These are phyloP conservation scores for Chlorella sp. DNA, from an alignment of 139 green algal genomes.

Conservation along the genomic window DNA sequence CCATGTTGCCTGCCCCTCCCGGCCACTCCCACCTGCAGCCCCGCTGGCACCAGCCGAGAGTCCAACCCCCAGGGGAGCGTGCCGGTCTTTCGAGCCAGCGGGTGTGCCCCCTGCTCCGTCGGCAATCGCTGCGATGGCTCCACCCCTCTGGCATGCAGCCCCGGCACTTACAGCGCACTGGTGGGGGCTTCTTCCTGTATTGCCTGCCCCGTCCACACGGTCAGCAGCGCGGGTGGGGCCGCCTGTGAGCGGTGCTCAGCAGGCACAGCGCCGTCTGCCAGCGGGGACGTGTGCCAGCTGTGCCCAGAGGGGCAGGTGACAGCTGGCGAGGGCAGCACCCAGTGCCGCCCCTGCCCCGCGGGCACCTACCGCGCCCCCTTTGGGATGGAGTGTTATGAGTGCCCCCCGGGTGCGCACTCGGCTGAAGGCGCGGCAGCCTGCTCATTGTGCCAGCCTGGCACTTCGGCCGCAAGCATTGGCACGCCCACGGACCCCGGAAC, in stretches of 20 bases:
- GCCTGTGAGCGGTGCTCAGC: not conserved
- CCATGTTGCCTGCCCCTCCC: not conserved
- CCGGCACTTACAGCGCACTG: not conserved
- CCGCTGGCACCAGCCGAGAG: not conserved
- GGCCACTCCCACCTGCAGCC: not conserved
- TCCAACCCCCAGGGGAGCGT: not conserved
- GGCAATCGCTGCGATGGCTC: not conserved
- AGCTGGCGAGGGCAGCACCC: no score
- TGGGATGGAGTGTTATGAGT: no score
- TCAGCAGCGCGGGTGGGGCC: not conserved
- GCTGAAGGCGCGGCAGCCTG: no score
- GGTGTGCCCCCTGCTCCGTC: not conserved
- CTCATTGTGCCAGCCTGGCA: no score
- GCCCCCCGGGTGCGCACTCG: no score
- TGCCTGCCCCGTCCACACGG: not conserved
- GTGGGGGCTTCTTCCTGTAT: not conserved
- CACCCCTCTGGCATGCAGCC: not conserved
- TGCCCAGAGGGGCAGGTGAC: no score
- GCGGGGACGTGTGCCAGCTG: no score
- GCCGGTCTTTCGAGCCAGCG: no score
- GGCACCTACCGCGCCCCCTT: no score
- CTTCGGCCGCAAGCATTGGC: no score
- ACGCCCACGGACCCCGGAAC: no score
- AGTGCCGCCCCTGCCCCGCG: no score
- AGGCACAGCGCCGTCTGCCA: not conserved